Percentiles rank a stretch among this genome's conserved stretches.
These are phyloP conservation scores for Leccinum boreale DNA, from an alignment of 768 basidiomycete species.

Conservation along the genomic window DNA sequence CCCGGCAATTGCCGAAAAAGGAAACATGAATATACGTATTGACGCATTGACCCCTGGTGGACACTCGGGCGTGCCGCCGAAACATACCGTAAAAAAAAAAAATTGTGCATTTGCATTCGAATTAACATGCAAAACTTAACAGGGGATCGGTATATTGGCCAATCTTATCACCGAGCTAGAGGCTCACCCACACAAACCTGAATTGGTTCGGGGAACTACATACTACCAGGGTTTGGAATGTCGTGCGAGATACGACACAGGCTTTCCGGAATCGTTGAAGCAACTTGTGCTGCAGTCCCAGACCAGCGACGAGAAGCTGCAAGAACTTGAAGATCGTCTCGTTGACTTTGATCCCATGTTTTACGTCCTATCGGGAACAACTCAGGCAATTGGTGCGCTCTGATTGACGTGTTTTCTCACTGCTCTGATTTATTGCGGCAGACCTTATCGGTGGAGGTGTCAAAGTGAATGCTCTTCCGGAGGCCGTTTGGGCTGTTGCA, in stretches of 20 bases:
- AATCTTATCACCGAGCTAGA: conserved; percentile 46
- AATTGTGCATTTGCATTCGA: neutral
- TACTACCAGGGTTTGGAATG: conserved; percentile 39
- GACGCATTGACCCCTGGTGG: conserved; percentile 48
- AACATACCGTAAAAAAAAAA: conserved; percentile 42
- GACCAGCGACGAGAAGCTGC: conserved; percentile 19
- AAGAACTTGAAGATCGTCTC: conserved; percentile 15
- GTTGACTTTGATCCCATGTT: conserved; percentile 20
- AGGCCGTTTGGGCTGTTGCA: conserved; percentile 35
- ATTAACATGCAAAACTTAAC: conserved; percentile 1
- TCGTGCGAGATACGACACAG: conserved; percentile 37
- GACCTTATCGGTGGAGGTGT: conserved; percentile 42
- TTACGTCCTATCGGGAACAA: conserved; percentile 22
- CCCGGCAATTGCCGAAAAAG: conserved; percentile 39
- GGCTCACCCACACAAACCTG: conserved; percentile 37
- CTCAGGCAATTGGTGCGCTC: conserved; percentile 26
- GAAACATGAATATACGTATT: conserved; percentile 40
- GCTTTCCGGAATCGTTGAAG: conserved; percentile 26
- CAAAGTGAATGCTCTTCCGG: conserved; percentile 48
- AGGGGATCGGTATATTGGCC: conserved; percentile 52
- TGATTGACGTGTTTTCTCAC: conserved; percentile 1
- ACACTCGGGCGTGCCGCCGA: conserved; percentile 51
- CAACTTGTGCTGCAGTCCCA: conserved; percentile 22
- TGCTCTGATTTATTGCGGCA: conserved; percentile 26
- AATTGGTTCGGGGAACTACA: conserved; percentile 25